These are phyloP conservation scores for Paraphaeosphaeria sporulosa DNA, from an alignment of 2,329 filamentous ascomycete species.

Conservation along the genomic window DNA sequence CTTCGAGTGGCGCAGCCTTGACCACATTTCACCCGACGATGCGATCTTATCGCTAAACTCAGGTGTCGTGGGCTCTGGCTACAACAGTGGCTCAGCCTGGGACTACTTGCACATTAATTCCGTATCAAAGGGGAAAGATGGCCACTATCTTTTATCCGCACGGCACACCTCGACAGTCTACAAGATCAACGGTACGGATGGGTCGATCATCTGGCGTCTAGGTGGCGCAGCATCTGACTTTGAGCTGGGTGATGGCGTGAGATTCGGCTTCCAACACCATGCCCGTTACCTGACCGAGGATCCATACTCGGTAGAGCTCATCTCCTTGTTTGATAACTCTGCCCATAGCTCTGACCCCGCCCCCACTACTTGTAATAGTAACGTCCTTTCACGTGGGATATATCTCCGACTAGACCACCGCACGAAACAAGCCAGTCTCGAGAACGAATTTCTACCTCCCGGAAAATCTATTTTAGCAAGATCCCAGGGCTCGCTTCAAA, in stretches of 20 bases:
- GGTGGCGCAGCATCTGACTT: slow-evolving; percentile 51
- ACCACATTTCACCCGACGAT: slow-evolving; percentile 62
- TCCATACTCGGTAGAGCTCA: neutral
- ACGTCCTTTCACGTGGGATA: neutral
- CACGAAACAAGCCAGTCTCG: neutral
- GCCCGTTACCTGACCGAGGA: slow-evolving; percentile 11
- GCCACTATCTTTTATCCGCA: slow-evolving; percentile 29
- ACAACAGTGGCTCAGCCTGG: slow-evolving; percentile 53
- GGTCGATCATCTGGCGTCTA: slow-evolving; percentile 29
- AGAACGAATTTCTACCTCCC: neutral
- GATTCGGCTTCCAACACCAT: slow-evolving; percentile 17
- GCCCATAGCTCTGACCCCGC: neutral
- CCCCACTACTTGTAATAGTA: neutral
- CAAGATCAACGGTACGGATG: slow-evolving; percentile 21
- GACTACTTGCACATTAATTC: slow-evolving; percentile 66
- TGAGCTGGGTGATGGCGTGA: neutral
- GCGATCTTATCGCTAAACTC: slow-evolving; percentile 53
- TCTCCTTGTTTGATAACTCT: neutral
- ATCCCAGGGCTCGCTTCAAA: neutral
- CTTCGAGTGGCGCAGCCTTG: slow-evolving; percentile 67
- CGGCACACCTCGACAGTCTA: slow-evolving; percentile 24
- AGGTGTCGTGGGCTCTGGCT: slow-evolving; percentile 52
- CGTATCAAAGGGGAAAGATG: slow-evolving; percentile 43
- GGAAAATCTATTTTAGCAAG: neutral
- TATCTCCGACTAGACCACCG: neutral